Conservation (phyloP, 441 rosid genomes). For the Bocquillonia castaneifolia region DNA sequence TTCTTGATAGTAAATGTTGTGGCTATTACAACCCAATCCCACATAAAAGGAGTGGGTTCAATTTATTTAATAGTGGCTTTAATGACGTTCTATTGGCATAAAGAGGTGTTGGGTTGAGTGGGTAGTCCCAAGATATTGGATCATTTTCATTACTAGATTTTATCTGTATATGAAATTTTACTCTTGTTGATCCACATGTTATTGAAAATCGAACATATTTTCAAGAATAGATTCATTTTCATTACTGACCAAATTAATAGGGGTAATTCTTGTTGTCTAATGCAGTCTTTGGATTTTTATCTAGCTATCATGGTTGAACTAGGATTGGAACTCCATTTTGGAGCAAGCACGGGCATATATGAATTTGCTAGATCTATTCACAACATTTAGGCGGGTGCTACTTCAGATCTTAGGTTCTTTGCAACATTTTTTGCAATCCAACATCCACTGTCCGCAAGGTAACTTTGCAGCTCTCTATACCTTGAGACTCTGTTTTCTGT, state of each 20-base stretch:
- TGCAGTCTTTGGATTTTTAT: constrained; percentile 26
- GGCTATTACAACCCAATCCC: too few species aligned
- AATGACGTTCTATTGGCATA: too few species aligned
- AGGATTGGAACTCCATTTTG: constrained; percentile 72
- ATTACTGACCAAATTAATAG: background rate
- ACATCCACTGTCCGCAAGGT: constrained; percentile 94
- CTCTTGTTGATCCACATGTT: too few species aligned
- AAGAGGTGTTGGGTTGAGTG: too few species aligned
- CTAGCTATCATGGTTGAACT: constrained; percentile 73
- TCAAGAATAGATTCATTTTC: background rate
- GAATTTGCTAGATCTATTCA: constrained; percentile 91
- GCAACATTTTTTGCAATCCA: constrained; percentile 88
- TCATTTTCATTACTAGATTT: too few species aligned
- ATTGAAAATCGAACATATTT: background rate
- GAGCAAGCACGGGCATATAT: constrained; percentile 71
- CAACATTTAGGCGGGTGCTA: constrained; percentile 81
- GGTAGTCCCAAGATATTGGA: too few species aligned
- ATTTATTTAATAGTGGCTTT: too few species aligned
- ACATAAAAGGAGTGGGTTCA: too few species aligned
- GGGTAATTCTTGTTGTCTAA: constrained; percentile 17
- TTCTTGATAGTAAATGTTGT: too few species aligned
- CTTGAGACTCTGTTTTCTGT: constrained; percentile 7
- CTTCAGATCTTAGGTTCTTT: constrained; percentile 69
- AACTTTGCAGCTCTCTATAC: constrained; percentile 20
- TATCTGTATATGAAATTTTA: too few species aligned